Evolutionary conservation across 2,329 filamentous ascomycete genomes (phyloP), one percentile per base, ranked within the genome.

Genomic region (Cryphonectria parasitica): DNA sequence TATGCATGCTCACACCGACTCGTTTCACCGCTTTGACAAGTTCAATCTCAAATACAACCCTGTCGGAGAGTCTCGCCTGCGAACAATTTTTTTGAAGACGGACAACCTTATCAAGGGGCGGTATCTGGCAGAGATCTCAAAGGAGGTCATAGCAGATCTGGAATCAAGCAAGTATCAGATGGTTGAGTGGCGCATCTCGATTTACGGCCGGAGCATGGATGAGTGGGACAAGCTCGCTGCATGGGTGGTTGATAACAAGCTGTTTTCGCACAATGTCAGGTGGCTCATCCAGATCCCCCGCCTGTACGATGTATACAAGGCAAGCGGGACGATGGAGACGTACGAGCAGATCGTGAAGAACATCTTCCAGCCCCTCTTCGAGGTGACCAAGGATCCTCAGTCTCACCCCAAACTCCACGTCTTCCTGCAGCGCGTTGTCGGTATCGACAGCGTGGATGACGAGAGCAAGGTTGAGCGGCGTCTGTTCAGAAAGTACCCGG

Each of bases 11-110:
- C 96, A 99, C 78, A 98, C 94, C 15, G 96, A 99, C 81, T 97
- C 94, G 0, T 99, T 99, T 83, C 96, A 99, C 81, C 93, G 96
- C 4, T 99, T 99, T 79, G 96, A 99, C 85, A 99, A 99, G 81
- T 99, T 99, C 87, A 99, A 99, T 79, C 85, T 99, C 69, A 99
- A 99, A 80, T 99, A 99, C 79, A 99, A 99, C 76, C 96, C 96
- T 0, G 91, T 99, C 72, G 96, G 96, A 65, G 96, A 99, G 82
- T 98, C 96, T 60, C 91, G 96, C 69, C 84, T 99, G 69, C 90
- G 96, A 77, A 97, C 96, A n/a, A 99, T 99, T 75, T 99, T 99
- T 80, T 84, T 99, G 68, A 99, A 99, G 84, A 99, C 96, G 13
- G 96, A 99, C 82, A 99, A 99, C 79, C 95, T 94, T 80, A 97